Evolutionary conservation across 2,329 filamentous ascomycete species (phyloP).

Genomic region (Rutstroemia sp.): DNA sequence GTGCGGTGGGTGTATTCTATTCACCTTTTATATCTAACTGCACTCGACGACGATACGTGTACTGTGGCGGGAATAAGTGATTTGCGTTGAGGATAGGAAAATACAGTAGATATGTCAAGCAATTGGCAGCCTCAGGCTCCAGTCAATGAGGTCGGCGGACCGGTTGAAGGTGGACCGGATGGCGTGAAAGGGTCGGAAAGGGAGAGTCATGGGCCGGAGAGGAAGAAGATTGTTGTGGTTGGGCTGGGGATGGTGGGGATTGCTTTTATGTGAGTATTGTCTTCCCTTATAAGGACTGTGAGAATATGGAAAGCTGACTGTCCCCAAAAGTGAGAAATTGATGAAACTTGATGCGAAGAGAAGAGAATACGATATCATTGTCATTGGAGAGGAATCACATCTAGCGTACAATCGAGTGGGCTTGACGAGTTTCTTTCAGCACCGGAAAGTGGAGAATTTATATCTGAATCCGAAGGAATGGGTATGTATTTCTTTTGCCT

Average conservation of each 20-base stretch:
- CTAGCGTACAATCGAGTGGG: constrained; percentile 89
- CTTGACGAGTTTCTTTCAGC: constrained; percentile 81
- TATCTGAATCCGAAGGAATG: constrained; percentile 81
- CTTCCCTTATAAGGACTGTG: background rate
- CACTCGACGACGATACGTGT: too few relatives aligned
- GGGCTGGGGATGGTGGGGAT: constrained; percentile 90
- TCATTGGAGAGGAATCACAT: constrained; percentile 83
- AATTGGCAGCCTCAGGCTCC: constrained; percentile 25
- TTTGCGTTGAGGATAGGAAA: background rate
- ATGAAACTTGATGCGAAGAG: constrained; percentile 73
- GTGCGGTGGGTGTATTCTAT: too few relatives aligned
- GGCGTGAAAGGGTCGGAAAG: constrained; percentile 20
- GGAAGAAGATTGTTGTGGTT: constrained; percentile 72
- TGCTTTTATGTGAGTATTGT: constrained; percentile 66
- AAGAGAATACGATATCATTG: constrained; percentile 71
- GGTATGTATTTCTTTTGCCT: constrained; percentile 40
- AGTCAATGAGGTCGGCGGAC: constrained; percentile 16
- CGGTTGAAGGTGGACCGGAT: constrained; percentile 19
- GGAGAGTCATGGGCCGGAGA: constrained; percentile 17
- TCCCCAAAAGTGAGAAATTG: constrained; percentile 64
- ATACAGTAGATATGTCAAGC: constrained; percentile 18
- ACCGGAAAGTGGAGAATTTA: constrained; percentile 77
- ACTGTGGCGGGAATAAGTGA: background rate
- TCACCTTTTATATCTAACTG: too few relatives aligned
- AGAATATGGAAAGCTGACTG: background rate